Conservation (phyloP, 192 early-diverging fungal species). For the Neocallimastix lanati region DNA sequence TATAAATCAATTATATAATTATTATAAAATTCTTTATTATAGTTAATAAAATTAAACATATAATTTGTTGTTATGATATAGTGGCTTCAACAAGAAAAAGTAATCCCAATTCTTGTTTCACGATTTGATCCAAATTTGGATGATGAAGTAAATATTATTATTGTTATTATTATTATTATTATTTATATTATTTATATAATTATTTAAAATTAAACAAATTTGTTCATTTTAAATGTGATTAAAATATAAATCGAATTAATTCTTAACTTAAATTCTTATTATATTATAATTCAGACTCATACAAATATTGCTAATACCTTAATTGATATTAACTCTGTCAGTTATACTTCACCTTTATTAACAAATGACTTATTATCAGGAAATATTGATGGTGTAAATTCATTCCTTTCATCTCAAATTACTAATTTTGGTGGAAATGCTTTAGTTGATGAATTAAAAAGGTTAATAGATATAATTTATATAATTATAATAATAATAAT, state of each 20-base stretch:
- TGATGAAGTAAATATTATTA: slow-evolving; percentile 34
- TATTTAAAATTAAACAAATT: too few relatives aligned
- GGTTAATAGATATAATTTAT: background rate
- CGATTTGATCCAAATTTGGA: slow-evolving; percentile 62
- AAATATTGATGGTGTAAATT: background rate
- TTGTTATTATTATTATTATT: background rate
- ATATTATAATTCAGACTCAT: background rate
- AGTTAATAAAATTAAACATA: too few relatives aligned
- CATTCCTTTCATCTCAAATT: background rate
- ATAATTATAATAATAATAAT: background rate
- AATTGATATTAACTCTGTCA: background rate
- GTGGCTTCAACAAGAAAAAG: slow-evolving; percentile 70
- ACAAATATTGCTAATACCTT: background rate
- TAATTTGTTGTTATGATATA: too few relatives aligned
- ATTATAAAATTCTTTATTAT: too few relatives aligned
- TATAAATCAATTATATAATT: slow-evolving; percentile 14
- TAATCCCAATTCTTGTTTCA: slow-evolving; percentile 59
- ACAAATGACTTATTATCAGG: background rate
- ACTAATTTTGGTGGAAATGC: slow-evolving; percentile 17
- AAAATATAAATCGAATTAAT: too few relatives aligned
- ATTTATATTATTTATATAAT: too few relatives aligned
- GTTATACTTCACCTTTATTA: slow-evolving; percentile 3
- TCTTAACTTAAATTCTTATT: background rate
- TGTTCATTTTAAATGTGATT: too few relatives aligned
- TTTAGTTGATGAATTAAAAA: slow-evolving; percentile 24